phyloP scores from a whole-genome alignment of 1,284 basidiomycete genomes.

The Exobasidium rhododendri region DNA sequence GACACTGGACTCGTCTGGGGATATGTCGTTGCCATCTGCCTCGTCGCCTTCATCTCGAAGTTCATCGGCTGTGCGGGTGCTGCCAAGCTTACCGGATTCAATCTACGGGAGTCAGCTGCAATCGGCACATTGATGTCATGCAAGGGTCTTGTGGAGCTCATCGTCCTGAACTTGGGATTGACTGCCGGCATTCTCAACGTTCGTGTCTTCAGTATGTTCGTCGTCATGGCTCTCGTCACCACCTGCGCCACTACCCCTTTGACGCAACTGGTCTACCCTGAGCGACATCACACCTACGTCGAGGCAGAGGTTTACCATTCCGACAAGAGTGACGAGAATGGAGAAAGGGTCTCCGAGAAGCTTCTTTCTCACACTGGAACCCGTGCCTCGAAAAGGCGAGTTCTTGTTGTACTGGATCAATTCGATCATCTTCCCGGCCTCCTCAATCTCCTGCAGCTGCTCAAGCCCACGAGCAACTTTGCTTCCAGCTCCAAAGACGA shows the following conservation, averaged over 20 bases:
- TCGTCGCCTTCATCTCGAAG: conserved; percentile 77
- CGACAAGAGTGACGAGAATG: conserved; percentile 22
- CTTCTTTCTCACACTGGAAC: neutral
- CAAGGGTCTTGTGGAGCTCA: conserved; percentile 74
- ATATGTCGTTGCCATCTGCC: conserved; percentile 74
- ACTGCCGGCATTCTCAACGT: conserved; percentile 72
- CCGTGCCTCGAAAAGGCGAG: conserved; percentile 50
- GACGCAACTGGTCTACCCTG: conserved; percentile 73
- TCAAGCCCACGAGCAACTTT: conserved; percentile 51
- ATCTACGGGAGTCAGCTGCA: conserved; percentile 73
- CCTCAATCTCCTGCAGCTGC: conserved; percentile 61
- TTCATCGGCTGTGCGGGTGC: conserved; percentile 60
- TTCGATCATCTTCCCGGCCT: conserved; percentile 72
- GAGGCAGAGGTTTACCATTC: neutral
- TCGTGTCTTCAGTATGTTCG: conserved; percentile 75
- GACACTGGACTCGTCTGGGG: conserved; percentile 67
- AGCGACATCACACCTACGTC: conserved; percentile 26
- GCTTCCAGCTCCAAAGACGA: neutral
- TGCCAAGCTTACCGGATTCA: conserved; percentile 69
- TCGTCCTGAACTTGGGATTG: conserved; percentile 87
- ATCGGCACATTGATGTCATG: conserved; percentile 89
- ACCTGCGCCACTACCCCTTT: conserved; percentile 86
- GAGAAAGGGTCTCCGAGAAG: neutral
- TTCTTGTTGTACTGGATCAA: conserved; percentile 84
- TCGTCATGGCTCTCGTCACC: conserved; percentile 77